Evolutionary conservation across 768 basidiomycete species (phyloP).

Genomic region (Dendrothele bispora): DNA sequence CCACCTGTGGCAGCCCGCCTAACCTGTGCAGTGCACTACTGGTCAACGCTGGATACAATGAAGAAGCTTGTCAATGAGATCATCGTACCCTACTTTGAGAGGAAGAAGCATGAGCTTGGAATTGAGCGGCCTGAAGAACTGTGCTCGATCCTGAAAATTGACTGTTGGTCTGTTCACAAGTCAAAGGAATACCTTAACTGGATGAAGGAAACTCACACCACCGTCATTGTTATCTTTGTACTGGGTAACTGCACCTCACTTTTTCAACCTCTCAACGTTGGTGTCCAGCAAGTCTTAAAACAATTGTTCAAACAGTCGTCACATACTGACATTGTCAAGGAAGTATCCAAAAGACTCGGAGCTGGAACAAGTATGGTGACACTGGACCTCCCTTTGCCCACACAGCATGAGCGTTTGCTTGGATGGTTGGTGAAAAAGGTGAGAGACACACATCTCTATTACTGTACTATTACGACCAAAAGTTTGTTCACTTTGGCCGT

Average conservation of each 20-base stretch:
- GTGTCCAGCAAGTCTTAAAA: constrained; percentile 29
- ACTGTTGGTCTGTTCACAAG: constrained; percentile 37
- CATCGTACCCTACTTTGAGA: constrained; percentile 25
- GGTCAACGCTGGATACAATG: constrained; percentile 28
- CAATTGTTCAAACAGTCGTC: constrained; percentile 16
- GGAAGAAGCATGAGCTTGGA: constrained; percentile 11
- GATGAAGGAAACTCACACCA: constrained; percentile 29
- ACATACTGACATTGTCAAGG: constrained; percentile 26
- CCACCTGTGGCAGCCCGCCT: no score
- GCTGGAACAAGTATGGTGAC: constrained; percentile 4
- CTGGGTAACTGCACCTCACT: constrained; percentile 32
- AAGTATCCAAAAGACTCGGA: constrained; percentile 19
- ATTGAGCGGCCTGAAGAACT: neutral
- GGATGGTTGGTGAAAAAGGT: constrained; percentile 31
- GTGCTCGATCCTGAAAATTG: constrained; percentile 26
- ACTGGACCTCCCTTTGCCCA: constrained; percentile 21
- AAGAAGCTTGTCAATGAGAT: constrained; percentile 19
- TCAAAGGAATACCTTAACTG: constrained; percentile 30
- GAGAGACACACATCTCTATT: neutral
- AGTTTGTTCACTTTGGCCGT: no score
- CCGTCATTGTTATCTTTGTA: constrained; percentile 28
- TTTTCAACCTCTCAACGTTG: constrained; percentile 30
- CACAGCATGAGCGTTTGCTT: constrained; percentile 21
- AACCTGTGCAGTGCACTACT: no score
- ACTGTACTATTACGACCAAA: neutral